phyloP scores from a whole-genome alignment of 73 alveolate species.

The Durusdinium trenchii region DNA sequence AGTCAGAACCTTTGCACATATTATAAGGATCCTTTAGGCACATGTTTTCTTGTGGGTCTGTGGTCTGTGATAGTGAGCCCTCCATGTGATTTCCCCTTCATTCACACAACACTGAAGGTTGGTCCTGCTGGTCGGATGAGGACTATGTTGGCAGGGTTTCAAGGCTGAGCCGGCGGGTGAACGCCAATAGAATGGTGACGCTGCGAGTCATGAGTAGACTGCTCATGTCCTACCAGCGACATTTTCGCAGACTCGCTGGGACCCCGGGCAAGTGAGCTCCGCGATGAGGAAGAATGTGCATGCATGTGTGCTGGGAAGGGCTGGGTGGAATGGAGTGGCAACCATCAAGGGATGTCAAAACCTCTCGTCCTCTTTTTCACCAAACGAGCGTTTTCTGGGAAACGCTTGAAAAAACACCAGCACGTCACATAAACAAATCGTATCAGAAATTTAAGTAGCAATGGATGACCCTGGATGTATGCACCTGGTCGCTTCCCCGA shows the following conservation, averaged over 20 bases:
- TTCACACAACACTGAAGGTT: no score
- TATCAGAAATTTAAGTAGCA: background rate
- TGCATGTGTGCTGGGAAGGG: background rate
- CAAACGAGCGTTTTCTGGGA: background rate
- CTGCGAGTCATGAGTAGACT: background rate
- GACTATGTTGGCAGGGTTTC: background rate
- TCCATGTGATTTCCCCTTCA: no score
- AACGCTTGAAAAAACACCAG: background rate
- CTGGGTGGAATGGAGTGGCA: background rate
- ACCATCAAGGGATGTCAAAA: no score
- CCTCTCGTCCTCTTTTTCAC: background rate
- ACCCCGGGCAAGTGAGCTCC: background rate
- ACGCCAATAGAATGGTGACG: background rate
- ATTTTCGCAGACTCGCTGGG: background rate
- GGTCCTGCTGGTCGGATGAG: conserved; percentile 1
- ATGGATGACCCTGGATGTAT: background rate
- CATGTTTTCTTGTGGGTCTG: no score
- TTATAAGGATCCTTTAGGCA: background rate
- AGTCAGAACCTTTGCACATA: no score
- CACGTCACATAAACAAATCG: background rate
- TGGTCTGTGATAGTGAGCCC: no score
- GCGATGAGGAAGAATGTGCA: background rate
- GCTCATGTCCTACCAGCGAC: background rate
- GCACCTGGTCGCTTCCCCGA: no score
- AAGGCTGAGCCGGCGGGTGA: background rate